Percentiles rank a stretch among this genome's conserved stretches.
Evolutionary conservation across 2,329 filamentous ascomycete species (phyloP).

Genomic region (Dactylonectria macrodidyma): DNA sequence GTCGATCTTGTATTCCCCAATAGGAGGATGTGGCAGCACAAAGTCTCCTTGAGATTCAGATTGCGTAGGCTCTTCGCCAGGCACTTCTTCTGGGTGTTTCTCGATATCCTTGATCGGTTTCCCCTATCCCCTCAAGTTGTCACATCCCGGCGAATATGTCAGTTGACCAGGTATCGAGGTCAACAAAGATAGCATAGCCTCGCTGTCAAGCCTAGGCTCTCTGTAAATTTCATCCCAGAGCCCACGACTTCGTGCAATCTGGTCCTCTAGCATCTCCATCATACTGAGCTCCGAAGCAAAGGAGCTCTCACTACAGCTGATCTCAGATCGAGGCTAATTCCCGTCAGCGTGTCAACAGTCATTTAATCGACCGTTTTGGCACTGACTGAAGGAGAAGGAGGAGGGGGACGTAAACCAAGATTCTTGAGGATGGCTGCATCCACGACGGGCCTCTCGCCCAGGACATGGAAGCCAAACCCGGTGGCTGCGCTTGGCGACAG

Average conservation of each 20-base stretch:
- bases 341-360: not conserved
- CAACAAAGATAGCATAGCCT: conserved; percentile 6
- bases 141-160: conserved; percentile 45
- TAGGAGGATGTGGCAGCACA: not conserved
- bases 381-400: conserved; percentile 55
- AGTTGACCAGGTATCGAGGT: conserved; percentile 32
- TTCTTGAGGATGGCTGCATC: conserved; percentile 56
- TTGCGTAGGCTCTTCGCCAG: not conserved
- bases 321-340: conserved; percentile 22
- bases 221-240: conserved; percentile 24
- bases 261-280: conserved; percentile 48
- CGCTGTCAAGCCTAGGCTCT: conserved; percentile 23
- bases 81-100: not conserved
- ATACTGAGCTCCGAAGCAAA: conserved; percentile 37
- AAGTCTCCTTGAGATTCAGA: not conserved
- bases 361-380: not conserved
- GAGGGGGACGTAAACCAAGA: conserved; percentile 57
- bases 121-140: conserved; percentile 38
- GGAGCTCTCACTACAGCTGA: conserved; percentile 26
- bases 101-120: not conserved
- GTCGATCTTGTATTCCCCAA: conserved; percentile 14
- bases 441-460: conserved; percentile 60
- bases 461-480: conserved; percentile 67
- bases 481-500: conserved; percentile 64
- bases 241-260: conserved; percentile 41